Evolutionary conservation across 1,284 basidiomycete genomes (phyloP).

Genomic region (Trichosporon sp.): DNA sequence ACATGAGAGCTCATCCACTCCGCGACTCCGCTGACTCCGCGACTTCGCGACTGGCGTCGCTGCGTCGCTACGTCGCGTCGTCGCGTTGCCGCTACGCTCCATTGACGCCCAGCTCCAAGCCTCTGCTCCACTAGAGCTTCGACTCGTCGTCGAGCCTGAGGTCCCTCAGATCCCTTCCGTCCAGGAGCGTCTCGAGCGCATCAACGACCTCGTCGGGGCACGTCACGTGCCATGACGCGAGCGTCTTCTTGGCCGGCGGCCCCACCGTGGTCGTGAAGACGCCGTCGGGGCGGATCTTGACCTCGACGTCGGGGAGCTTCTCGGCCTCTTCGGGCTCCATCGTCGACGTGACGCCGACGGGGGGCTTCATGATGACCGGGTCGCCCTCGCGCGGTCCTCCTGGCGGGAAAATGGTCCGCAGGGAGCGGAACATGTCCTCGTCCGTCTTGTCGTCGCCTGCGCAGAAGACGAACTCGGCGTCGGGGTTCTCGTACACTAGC

Average conservation of each 20-base stretch:
- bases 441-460: slow-evolving; percentile 98
- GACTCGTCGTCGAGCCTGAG: background rate
- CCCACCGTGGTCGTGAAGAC: slow-evolving; percentile 85
- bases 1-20: too few species aligned
- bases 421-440: slow-evolving; percentile 92
- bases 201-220: slow-evolving; percentile 48
- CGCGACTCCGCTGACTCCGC: too few species aligned
- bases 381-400: slow-evolving; percentile 49
- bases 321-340: slow-evolving; percentile 47
- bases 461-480: slow-evolving; percentile 92
- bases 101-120: too few species aligned
- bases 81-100: too few species aligned
- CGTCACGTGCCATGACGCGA: slow-evolving; percentile 84
- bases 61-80: too few species aligned
- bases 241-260: slow-evolving; percentile 74
- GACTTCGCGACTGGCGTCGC: too few species aligned
- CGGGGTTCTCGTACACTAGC: slow-evolving; percentile 83
- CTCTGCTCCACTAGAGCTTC: background rate
- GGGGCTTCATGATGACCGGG: slow-evolving; percentile 60
- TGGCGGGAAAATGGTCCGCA: slow-evolving; percentile 53
- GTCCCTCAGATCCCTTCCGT: slow-evolving; percentile 6
- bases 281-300: slow-evolving; percentile 61
- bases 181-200: slow-evolving; percentile 35
- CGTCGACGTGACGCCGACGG: slow-evolving; percentile 62
- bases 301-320: slow-evolving; percentile 54